Percentiles rank a stretch among this genome's conserved stretches.
These are phyloP conservation scores for Hanseniaspora singularis DNA, from an alignment of 805 yeast genomes.

Conservation along the genomic window DNA sequence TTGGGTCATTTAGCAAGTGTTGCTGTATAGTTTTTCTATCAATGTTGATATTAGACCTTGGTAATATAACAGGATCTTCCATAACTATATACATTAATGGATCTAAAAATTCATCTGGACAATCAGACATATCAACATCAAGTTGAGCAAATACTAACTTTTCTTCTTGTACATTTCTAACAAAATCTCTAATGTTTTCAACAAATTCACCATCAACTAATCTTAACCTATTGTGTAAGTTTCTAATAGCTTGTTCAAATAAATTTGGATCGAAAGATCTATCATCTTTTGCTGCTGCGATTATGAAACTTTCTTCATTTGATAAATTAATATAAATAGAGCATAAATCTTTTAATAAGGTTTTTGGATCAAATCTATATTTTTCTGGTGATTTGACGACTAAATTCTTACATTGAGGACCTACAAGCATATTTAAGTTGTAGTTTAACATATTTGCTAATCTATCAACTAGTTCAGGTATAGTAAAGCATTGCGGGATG, in stretches of 20 bases:
- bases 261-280: slow-evolving; percentile 64
- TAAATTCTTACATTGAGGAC: slow-evolving; percentile 82
- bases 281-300: slow-evolving; percentile 81
- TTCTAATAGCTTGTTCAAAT: slow-evolving; percentile 58
- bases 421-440: slow-evolving; percentile 83
- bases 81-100: slow-evolving; percentile 92
- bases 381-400: slow-evolving; percentile 75
- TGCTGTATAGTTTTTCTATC: slow-evolving; percentile 88
- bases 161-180: slow-evolving; percentile 49
- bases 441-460: slow-evolving; percentile 92
- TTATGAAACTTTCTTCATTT: slow-evolving; percentile 49
- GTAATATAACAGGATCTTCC: slow-evolving; percentile 94
- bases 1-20: slow-evolving; percentile 84
- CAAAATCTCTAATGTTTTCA: slow-evolving; percentile 42
- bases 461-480: slow-evolving; percentile 84
- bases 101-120: slow-evolving; percentile 93
- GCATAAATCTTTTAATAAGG: slow-evolving; percentile 53
- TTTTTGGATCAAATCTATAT: slow-evolving; percentile 72
- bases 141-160: slow-evolving; percentile 61
- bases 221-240: slow-evolving; percentile 43
- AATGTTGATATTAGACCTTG: slow-evolving; percentile 70
- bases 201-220: slow-evolving; percentile 48
- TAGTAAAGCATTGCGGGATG: slow-evolving; percentile 74
- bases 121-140: slow-evolving; percentile 79
- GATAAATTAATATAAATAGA: slow-evolving; percentile 67